phyloP scores from a whole-genome alignment of 2,329 filamentous ascomycete species.

The Penicillium nordicum region DNA sequence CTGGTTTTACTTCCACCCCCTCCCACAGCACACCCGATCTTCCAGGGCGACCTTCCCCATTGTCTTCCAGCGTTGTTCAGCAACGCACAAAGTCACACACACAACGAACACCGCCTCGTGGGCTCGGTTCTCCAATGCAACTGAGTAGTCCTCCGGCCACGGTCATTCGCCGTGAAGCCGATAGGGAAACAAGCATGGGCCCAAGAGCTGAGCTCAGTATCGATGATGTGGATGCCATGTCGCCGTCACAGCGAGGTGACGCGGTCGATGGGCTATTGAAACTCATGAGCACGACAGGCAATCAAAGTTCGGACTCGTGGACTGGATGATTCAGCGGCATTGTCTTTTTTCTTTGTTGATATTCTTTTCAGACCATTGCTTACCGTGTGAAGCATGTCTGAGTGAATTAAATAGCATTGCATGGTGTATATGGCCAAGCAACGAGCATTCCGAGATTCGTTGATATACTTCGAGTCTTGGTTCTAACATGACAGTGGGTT shows the following conservation, averaged over 20 bases:
- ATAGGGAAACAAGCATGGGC: conserved; percentile 13
- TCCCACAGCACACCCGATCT: conserved; percentile 23
- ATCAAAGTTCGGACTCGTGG: conserved; percentile 25
- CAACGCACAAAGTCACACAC: conserved; percentile 11
- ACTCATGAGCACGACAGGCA: conserved; percentile 37
- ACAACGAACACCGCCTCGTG: conserved; percentile 19
- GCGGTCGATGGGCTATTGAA: conserved; percentile 41
- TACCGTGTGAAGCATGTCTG: background rate
- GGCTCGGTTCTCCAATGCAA: conserved; percentile 33
- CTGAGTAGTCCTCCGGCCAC: conserved; percentile 36
- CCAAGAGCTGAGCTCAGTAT: conserved; percentile 5
- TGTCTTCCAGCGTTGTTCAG: conserved; percentile 9
- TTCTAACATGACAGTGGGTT: background rate
- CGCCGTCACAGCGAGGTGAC: conserved; percentile 35
- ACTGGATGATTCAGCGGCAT: conserved; percentile 13
- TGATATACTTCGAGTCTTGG: background rate
- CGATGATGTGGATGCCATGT: conserved; percentile 4
- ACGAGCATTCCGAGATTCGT: background rate
- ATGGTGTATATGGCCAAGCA: background rate
- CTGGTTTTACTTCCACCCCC: conserved; percentile 17
- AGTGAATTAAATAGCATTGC: background rate
- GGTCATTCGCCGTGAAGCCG: conserved; percentile 17
- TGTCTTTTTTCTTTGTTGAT: conserved; percentile 3
- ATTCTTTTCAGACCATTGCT: background rate
- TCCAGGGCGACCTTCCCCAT: conserved; percentile 15